Base-by-base conservation (phyloP, 2,329 filamentous ascomycete species). In the Zasmidium cellare region DNA sequence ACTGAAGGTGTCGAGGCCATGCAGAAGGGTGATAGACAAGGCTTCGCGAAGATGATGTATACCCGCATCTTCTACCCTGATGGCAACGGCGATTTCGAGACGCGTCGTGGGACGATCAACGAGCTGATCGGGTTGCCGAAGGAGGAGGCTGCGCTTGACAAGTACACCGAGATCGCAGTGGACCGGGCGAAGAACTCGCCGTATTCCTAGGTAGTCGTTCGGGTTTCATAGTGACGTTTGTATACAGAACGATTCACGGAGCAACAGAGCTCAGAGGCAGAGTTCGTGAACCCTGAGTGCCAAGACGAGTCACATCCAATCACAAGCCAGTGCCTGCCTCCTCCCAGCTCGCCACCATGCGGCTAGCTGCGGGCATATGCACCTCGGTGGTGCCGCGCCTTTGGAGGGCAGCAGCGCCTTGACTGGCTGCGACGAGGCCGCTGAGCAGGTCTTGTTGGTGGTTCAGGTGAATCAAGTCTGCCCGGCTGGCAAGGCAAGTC, bases 61-160 rank as follows among this genome's bases (percentile, higher is more conserved):
- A 71, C 82, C 0, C 72, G 83, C 2, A 72, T 76, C 0, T 89
- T 88, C 65, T 75, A 65, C 48, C 61, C 64, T 1, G 70, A 70
- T 53, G 72, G 71, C 5, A 65, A 65, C 25, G 69, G 69, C 14
- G 58, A 71, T 20, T 69, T 79, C 60, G 79, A 80, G 56, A 74
- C 70, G 16, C 63, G 53, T 3, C 65, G 60, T 38, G 71, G 69
- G 3, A 60, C 77, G 16, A 74, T 76, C 2, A 89, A 89, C 60
- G 77, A 80, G 14, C 64, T 75, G 3, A 71, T 90, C n/a, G 82
- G 78, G 0, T 71, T 89, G 66, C 80, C 82, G 0, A 73, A 81
- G 60, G 86, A 88, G 70, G 77, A 80, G 46, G 61, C 28, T 12
- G 11, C 5, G 25, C 88, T 47, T 1, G 85, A 89, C 64, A 79